Base-by-base conservation (phyloP, 106 monocot genomes). In the Iris macrosiphon region DNA sequence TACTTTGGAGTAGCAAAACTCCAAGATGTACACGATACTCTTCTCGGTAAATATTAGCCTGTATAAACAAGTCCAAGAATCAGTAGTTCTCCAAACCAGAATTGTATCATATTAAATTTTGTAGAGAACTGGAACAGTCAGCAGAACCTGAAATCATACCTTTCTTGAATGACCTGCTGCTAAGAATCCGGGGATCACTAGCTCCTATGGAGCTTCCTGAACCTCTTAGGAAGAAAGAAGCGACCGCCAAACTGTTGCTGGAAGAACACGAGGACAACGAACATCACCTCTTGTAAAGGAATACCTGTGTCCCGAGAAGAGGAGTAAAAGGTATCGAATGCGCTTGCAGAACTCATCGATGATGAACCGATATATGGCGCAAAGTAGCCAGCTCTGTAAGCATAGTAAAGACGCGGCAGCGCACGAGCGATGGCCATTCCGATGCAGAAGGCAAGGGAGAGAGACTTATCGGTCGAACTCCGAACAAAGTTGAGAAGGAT, bases 351-450 rank as follows among this genome's bases (percentile, higher is more conserved):
- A 20, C 72, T 65, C 6, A 75, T 65, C 28, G 79, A 83, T 22
- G 71, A 72, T 18, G 73, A 74, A 20, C 22, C 35, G 8, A 71
- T 20, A 44, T 35, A 23, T 32, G 82, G 67, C 11, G 61, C 21
- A 56, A 65, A 69, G 19, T 71, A 35, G 17, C 37, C 40, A 39
- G 71, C 39, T 58, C 83, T 74, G 52, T 77, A 93, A 20, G 59
- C 60, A 77, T 93, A 74, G 46, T 93, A 93, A 21, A 74, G 23
- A 67, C 87, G 92, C 35, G 87, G 92, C 52, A 87, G 35, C 29
- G 71, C 72, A 10, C 87, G 60, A 31, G 77, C 61, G 44, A 69
- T 18, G 18, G 83, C 80, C 7, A 44, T 83, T 56, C 92, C 92
- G 23, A 87, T 6, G 22, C 80, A 93, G 31, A 85, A 93, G 17